Evolutionary conservation across 805 yeast species (phyloP).

Genomic region (Barnettozyma populi): DNA sequence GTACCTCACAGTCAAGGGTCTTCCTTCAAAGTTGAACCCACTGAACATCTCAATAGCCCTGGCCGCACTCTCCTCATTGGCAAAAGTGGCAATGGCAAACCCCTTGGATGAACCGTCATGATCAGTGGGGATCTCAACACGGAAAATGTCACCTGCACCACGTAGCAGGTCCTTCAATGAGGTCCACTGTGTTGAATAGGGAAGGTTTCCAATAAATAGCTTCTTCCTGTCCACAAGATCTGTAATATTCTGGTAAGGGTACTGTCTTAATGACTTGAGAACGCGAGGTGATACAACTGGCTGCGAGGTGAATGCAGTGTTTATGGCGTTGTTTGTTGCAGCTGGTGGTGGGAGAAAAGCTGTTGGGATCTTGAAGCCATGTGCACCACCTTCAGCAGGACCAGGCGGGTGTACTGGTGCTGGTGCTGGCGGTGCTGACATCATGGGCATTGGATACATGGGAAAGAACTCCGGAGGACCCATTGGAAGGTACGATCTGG

Average conservation of each 20-base stretch:
- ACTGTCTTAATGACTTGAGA: slow-evolving; percentile 18
- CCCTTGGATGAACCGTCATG: slow-evolving; percentile 44
- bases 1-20: slow-evolving; percentile 54
- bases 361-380: slow-evolving; percentile 1
- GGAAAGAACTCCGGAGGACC: background rate
- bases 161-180: slow-evolving; percentile 34
- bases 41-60: slow-evolving; percentile 46
- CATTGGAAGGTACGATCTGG: background rate
- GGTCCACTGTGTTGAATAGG: slow-evolving; percentile 39
- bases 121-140: slow-evolving; percentile 35
- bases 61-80: slow-evolving; percentile 39
- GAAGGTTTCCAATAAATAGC: slow-evolving; percentile 52
- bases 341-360: background rate
- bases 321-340: background rate
- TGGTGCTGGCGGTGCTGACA: background rate
- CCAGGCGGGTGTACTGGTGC: too few relatives aligned
- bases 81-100: slow-evolving; percentile 58
- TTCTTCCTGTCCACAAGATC: slow-evolving; percentile 33
- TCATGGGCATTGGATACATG: slow-evolving; percentile 1
- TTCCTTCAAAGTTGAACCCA: slow-evolving; percentile 50
- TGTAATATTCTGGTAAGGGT: slow-evolving; percentile 21
- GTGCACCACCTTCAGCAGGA: background rate
- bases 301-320: slow-evolving; percentile 10
- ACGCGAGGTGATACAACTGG: slow-evolving; percentile 14
- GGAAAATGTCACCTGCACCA: slow-evolving; percentile 15